Evolutionary conservation across 345 rosid species (phyloP).

Genomic region (Erucastrum elatum): DNA sequence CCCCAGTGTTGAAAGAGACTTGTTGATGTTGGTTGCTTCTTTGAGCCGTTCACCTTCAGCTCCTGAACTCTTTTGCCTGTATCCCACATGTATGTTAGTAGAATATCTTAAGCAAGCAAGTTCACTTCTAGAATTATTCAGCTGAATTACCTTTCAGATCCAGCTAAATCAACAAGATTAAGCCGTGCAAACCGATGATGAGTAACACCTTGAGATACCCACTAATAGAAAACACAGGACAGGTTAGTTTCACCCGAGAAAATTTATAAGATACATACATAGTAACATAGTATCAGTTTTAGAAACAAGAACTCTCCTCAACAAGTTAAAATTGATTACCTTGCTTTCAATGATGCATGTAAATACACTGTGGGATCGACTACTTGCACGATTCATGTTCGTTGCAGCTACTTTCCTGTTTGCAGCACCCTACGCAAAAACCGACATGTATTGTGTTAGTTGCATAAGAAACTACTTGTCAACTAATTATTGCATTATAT

Average conservation of each 20-base stretch:
- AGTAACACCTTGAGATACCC: slow-evolving; percentile 95
- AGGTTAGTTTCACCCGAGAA: not conserved
- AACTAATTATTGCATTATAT: not conserved
- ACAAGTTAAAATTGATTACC: slow-evolving; percentile 46
- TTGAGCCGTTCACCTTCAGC: slow-evolving; percentile 99
- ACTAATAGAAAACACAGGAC: slow-evolving; percentile 46
- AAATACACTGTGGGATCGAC: slow-evolving; percentile 98
- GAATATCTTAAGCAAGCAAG: not conserved
- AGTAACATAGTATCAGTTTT: not conserved
- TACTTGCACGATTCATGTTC: slow-evolving; percentile 96
- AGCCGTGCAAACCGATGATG: slow-evolving; percentile 98
- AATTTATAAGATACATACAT: not conserved
- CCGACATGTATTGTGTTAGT: not conserved
- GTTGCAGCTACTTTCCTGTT: slow-evolving; percentile 98
- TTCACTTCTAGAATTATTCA: not conserved
- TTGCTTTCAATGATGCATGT: slow-evolving; percentile 93
- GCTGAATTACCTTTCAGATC: slow-evolving; percentile 84
- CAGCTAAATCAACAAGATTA: slow-evolving; percentile 97
- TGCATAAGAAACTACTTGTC: not conserved
- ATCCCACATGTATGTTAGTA: slow-evolving; percentile 30
- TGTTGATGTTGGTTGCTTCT: slow-evolving; percentile 98
- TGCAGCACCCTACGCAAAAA: slow-evolving; percentile 77
- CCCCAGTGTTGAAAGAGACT: slow-evolving; percentile 99
- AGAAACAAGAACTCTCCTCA: not conserved
- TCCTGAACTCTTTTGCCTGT: slow-evolving; percentile 96